Evolutionary conservation across 441 rosid genomes (phyloP), one percentile per base, ranked within the genome.

Genomic region (Pelargonium exstipulatum): DNA sequence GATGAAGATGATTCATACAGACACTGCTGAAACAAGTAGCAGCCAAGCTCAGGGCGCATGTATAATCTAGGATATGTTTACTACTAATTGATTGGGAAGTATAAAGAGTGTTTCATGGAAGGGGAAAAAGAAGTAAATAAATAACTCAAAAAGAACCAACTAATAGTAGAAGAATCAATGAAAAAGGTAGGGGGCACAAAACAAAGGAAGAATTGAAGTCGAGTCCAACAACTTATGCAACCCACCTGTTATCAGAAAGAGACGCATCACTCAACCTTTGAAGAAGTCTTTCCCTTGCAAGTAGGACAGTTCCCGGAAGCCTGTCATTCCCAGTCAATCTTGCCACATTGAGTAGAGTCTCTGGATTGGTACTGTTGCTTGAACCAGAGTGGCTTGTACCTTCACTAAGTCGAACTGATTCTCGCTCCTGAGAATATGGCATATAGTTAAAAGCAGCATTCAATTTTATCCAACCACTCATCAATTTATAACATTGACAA

Each of bases 221-320:
- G 2, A 61, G 48, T 37, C 5, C n/a, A 53, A 29, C 12, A 24
- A 65, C 20, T 18, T 8, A 16, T 63, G 64, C 48, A 12, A 79
- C 73, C 42, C 22, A 89, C 97, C 98, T 86, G 87, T 78, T 75
- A 65, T 53, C 83, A 78, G 95, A 82, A 43, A 83, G 76, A 53
- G 92, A 81, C 32, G 86, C 85, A n/a, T 93, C 95, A 78, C 97
- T 83, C 68, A 93, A 78, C 83, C 97, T 83, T 82, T 91, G 96
- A 77, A 84, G 77, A 81, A 93, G 96, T 75, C 97, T 89, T 67
- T 79, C 97, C 77, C 96, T 88, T 35, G 98, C 97, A 71, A 89
- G 97, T 29, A 89, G 80, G 70, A 93, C 98, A 70, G 95, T 73
- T 62, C 96, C 96, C 43, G 97, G 98, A 76, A 90, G 97, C 83